Base-by-base conservation (phyloP, 2,329 filamentous ascomycete species). In the Paecilomyces niveus region DNA sequence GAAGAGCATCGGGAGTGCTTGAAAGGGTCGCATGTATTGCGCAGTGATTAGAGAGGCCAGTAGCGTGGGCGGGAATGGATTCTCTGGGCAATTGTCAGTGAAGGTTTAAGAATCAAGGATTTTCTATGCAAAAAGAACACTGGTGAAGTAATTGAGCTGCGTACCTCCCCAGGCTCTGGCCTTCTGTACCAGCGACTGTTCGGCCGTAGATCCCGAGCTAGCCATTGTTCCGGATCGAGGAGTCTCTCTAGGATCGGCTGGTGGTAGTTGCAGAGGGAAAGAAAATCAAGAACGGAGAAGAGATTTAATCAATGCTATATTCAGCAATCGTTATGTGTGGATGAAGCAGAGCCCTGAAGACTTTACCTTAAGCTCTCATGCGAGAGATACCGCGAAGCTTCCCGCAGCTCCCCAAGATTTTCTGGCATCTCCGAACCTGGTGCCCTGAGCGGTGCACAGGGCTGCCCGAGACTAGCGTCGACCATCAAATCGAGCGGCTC, bases 41-140 rank as follows among this genome's bases (percentile, higher is more conserved):
- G 85, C 84, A 49, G 85, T 82, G 64, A 89, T 82, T 51, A 89
- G 77, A 8, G 85, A 86, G 58, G 87, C 86, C 51, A 88, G 81
- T 11, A 87, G 72, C 10, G 83, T 85, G 24, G 87, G 83, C 1
- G 86, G 84, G 32, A 89, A 80, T 8, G 86, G 80, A 59, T 82
- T 85, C 72, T 86, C 86, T 88, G 67, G 53, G 35, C 60, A 58
- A 31, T 50, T n/a, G 54, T 49, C 24, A n/a, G 24, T 55, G 6
- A 18, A 29, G 7, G 26, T 29, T 4, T 50, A 13, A 35, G 10
- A 21, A 8, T 21, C n/a, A 33, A 24, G 54, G 7, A 11, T 11
- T 51, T n/a, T 22, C 11, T 4, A 29, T 32, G 18, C 22, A 54
- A 35, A 13, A 31, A 54, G n/a, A 56, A 33, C 15, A 18, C 8